Percentiles rank a stretch among this genome's conserved stretches.
Evolutionary conservation across 768 basidiomycete species (phyloP).

Genomic region (Cantharellus anzutake): DNA sequence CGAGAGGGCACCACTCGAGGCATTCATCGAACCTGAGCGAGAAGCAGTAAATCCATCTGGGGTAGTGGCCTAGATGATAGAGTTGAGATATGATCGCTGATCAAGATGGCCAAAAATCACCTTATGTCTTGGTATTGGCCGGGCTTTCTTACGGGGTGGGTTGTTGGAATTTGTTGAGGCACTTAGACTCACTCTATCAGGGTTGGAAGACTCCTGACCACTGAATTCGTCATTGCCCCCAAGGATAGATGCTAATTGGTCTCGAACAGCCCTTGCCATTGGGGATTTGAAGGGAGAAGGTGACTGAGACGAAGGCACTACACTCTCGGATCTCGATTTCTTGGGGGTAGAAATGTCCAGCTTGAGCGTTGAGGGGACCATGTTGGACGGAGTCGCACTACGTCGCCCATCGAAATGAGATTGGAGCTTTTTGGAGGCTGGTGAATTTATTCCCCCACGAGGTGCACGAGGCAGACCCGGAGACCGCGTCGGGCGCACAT

Average conservation of each 20-base stretch:
- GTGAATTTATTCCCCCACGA: no score
- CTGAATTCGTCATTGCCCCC: conserved; percentile 12
- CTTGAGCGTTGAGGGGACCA: not conserved
- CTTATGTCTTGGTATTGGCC: conserved; percentile 23
- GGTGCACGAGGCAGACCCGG: no score
- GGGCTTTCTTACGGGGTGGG: conserved; percentile 20
- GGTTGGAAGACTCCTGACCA: conserved; percentile 11
- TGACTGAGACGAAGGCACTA: conserved; percentile 37
- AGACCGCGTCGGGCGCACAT: not conserved
- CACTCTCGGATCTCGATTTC: not conserved
- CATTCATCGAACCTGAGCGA: not conserved
- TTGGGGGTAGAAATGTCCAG: not conserved
- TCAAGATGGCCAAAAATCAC: not conserved
- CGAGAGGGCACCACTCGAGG: not conserved
- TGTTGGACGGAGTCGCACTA: not conserved
- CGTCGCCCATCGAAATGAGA: no score
- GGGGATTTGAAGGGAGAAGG: conserved; percentile 31
- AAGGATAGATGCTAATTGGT: not conserved
- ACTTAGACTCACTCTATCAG: conserved; percentile 20
- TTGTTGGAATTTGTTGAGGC: conserved; percentile 23
- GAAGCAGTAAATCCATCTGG: not conserved
- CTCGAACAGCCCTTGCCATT: not conserved
- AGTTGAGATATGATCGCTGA: no score
- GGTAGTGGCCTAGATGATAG: not conserved
- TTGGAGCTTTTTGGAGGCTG: no score